phyloP scores from a whole-genome alignment of 129 eudicot species.

The Flaveria robusta region DNA sequence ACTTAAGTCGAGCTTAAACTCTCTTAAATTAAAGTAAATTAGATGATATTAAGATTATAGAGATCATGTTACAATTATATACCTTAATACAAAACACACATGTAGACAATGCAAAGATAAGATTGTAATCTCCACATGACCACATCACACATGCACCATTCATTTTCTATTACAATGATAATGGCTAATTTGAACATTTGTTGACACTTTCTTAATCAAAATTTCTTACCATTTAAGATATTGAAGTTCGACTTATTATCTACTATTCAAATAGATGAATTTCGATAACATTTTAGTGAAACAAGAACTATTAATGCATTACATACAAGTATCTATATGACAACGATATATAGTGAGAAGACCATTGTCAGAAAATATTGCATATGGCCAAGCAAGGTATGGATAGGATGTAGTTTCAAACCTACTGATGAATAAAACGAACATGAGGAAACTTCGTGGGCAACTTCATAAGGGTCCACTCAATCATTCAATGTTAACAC shows the following conservation, averaged over 20 bases:
- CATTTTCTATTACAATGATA: too few species aligned
- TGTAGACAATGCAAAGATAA: neutral
- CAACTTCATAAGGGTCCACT: slow-evolving; percentile 30
- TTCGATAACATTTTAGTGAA: too few species aligned
- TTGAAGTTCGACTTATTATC: too few species aligned
- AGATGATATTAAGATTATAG: neutral
- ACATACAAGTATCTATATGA: too few species aligned
- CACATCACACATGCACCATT: neutral
- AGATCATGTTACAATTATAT: neutral
- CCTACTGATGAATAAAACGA: slow-evolving; percentile 25
- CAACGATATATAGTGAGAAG: neutral
- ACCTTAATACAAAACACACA: neutral
- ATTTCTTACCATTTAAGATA: too few species aligned
- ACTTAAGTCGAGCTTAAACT: too few species aligned
- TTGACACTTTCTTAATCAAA: too few species aligned
- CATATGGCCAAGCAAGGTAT: neutral
- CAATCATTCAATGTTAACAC: neutral
- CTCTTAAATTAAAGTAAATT: too few species aligned
- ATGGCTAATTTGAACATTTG: too few species aligned
- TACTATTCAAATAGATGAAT: too few species aligned
- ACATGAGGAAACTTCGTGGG: slow-evolving; percentile 27
- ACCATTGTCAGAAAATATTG: neutral
- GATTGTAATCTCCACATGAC: neutral
- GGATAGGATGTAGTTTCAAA: neutral
- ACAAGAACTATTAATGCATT: too few species aligned